Percentiles rank a stretch among this genome's conserved stretches.
phyloP scores from a whole-genome alignment of 2,329 filamentous ascomycete species.

The Arthroderma uncinatum region DNA sequence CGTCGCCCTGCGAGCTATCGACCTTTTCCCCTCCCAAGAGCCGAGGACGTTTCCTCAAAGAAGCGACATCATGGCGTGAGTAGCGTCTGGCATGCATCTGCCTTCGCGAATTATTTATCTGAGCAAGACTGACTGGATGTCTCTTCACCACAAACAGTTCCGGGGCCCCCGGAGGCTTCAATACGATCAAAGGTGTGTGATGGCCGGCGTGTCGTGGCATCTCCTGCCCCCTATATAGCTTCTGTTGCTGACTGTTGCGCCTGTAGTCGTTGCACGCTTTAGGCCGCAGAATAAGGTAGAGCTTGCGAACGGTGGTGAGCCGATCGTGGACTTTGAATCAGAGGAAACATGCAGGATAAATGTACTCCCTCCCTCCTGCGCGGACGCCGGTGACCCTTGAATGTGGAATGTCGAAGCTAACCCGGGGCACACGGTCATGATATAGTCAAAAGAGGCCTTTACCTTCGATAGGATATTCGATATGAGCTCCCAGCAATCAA shows the following conservation, averaged over 20 bases:
- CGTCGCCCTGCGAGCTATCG: neutral
- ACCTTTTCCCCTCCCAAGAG: neutral
- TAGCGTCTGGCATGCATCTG: slow-evolving; percentile 11
- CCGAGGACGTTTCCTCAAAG: neutral
- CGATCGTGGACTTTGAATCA: slow-evolving; percentile 78
- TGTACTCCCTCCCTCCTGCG: slow-evolving; percentile 45
- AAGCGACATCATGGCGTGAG: slow-evolving; percentile 37
- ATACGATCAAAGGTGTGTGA: slow-evolving; percentile 45
- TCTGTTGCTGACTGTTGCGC: slow-evolving; percentile 6
- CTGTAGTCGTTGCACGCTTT: slow-evolving; percentile 86
- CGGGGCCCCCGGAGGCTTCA: slow-evolving; percentile 26
- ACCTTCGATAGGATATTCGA: slow-evolving; percentile 98
- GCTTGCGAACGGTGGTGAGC: slow-evolving; percentile 76
- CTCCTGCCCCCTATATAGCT: no score
- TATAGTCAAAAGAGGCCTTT: slow-evolving; percentile 46
- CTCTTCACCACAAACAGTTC: slow-evolving; percentile 18
- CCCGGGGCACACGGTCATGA: neutral
- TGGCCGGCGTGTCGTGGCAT: no score
- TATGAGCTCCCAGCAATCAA: slow-evolving; percentile 78
- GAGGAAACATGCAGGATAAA: slow-evolving; percentile 80
- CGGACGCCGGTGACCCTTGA: neutral
- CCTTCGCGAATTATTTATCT: slow-evolving; percentile 11
- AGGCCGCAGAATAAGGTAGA: slow-evolving; percentile 94
- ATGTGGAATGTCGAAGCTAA: neutral
- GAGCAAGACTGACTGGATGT: slow-evolving; percentile 13